These are phyloP conservation scores for Wallacemonas sp. DNA, from an alignment of 208 protist species.

Conservation along the genomic window DNA sequence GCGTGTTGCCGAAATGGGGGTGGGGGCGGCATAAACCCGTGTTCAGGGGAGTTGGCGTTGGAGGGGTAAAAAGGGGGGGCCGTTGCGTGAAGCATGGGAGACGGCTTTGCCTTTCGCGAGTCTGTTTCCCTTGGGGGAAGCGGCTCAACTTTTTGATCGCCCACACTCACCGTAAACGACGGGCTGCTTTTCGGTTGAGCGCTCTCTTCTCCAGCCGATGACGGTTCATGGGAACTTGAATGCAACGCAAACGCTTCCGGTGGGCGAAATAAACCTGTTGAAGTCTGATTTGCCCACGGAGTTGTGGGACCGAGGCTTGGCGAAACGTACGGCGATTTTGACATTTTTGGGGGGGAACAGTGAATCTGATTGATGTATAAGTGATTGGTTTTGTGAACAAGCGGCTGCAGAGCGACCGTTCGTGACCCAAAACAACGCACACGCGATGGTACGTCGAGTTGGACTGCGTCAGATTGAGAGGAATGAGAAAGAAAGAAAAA, in stretches of 20 bases:
- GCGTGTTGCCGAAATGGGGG: slow-evolving; percentile 5
- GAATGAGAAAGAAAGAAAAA: too few species aligned
- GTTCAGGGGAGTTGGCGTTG: slow-evolving; percentile 8
- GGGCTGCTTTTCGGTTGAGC: not conserved
- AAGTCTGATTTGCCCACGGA: slow-evolving; percentile 61
- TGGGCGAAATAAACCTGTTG: slow-evolving; percentile 70
- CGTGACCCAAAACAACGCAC: too few species aligned
- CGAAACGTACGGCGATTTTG: slow-evolving; percentile 49
- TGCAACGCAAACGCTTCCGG: slow-evolving; percentile 29
- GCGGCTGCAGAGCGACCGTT: too few species aligned
- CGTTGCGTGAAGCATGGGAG: slow-evolving; percentile 9
- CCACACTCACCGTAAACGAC: slow-evolving; percentile 6
- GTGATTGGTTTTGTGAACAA: not conserved
- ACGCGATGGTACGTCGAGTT: too few species aligned
- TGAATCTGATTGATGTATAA: not conserved
- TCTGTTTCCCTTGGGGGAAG: not conserved
- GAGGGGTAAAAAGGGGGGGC: slow-evolving; percentile 12
- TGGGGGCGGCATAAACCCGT: slow-evolving; percentile 7
- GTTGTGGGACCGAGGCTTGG: slow-evolving; percentile 58
- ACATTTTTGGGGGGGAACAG: not conserved
- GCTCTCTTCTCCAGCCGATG: not conserved
- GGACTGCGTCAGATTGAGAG: too few species aligned
- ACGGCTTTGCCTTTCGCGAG: not conserved
- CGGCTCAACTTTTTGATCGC: not conserved
- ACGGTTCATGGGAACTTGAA: not conserved